phyloP scores from a whole-genome alignment of 441 rosid genomes.

The Adansonia madagascariensis region DNA sequence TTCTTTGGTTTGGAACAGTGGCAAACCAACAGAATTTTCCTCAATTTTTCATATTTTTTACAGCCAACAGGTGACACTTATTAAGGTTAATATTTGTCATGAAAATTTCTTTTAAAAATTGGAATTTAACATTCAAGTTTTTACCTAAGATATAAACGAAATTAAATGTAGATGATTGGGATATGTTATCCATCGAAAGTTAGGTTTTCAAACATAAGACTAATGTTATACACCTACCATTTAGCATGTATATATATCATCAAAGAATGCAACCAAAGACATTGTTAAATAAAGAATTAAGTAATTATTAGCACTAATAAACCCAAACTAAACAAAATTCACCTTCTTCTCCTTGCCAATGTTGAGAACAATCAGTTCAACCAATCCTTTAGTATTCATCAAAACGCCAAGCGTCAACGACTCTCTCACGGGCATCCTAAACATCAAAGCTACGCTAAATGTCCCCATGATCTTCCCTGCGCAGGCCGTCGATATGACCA shows the following conservation, averaged over 20 bases:
- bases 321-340: not conserved
- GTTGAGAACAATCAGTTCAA: slow-evolving; percentile 80
- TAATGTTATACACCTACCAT: too few species aligned
- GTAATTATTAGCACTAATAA: not conserved
- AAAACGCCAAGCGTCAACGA: slow-evolving; percentile 66
- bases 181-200: too few species aligned
- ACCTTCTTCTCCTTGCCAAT: slow-evolving; percentile 81
- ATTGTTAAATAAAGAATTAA: not conserved
- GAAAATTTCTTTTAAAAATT: too few species aligned
- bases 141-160: too few species aligned
- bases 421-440: slow-evolving; percentile 62
- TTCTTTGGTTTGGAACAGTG: not conserved
- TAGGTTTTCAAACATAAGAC: too few species aligned
- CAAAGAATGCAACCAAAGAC: too few species aligned
- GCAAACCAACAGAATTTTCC: not conserved
- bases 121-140: too few species aligned
- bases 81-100: too few species aligned
- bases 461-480: slow-evolving; percentile 74
- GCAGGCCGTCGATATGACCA: slow-evolving; percentile 66
- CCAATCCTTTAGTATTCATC: slow-evolving; percentile 87
- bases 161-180: too few species aligned
- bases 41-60: too few species aligned
- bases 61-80: too few species aligned
- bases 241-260: too few species aligned
- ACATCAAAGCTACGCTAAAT: slow-evolving; percentile 57